Base-by-base conservation (phyloP, 306 rosid species). In the Sophora flavescens region DNA sequence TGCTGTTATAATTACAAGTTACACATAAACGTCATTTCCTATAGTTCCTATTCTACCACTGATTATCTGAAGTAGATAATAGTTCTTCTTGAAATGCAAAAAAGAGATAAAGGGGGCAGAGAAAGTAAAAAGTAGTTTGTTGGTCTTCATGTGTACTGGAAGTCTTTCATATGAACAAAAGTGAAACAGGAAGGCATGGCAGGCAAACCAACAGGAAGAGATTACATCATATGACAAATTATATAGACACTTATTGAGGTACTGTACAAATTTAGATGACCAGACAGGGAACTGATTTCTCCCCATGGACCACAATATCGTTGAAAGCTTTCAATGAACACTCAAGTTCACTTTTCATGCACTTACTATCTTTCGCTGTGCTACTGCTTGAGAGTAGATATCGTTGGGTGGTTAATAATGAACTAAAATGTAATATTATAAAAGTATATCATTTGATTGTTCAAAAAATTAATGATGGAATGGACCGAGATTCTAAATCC, bases 191-290 rank as follows among this genome's bases (percentile, higher is more conserved):
- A 36, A 70, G 54, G 14, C 52, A 69, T 51, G 75, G 35, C n/a
- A 32, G 47, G 33, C 32, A 51, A 51, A 17, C 13, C 62, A 53
- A 35, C 18, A 59, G 12, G 75, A 35, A 70, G 38, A 70, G 76
- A 18, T 36, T 17, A 54, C 39, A 57, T 57, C 13, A 16, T 53
- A 30, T 4, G 12, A 11, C 60, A 26, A 70, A 59, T 77, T 13
- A 57, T 16, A 13, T 26, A 41, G 26, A 63, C 47, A 56, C 45
- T 10, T 39, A 52, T 61, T 56, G 9, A 6, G 28, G 39, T 22
- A 77, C n/a, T 63, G 64, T 52, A 6, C 63, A 9, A 56, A 44
- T 70, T n/a, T 62, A 44, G 41, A 69, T 76, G 68, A 52, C 77
- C 16, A 48, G 57, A 74, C 77, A 67, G 30, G 68, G 65, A 61